Base-by-base conservation (phyloP, 2,329 filamentous ascomycete species). In the Diaporthe sp. region DNA sequence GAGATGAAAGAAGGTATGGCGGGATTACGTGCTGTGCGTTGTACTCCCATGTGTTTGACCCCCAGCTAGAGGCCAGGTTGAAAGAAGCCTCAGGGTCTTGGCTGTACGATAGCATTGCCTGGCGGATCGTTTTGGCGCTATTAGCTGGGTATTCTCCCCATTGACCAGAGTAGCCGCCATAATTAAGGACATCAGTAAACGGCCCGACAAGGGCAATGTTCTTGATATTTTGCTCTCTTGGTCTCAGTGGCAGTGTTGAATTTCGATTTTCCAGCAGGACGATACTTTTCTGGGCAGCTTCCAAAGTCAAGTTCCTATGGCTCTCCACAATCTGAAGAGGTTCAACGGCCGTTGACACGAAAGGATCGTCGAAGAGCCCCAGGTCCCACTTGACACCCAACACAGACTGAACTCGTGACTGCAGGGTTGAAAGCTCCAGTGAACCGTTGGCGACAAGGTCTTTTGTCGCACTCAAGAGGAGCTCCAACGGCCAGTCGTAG, bases 1-100 rank as follows among this genome's bases (percentile, higher is more conserved):
- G 78, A 4, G 73, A 59, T 3, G 81, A 84, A 8, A 86, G 78
- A 7, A 85, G 80, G 75, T 86, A 86, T 1, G 80, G 78, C 1
- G 85, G 85, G 30, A 86, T 83, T 8, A 84, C 83, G 50, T 85
- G 84, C 75, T 86, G 85, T 0, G 80, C 81, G 66, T 86, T 86
- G 70, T 85, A 86, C 32, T 83, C 80, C 85, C 85, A 86, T 1
- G 83, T 83, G 75, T 86, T 85, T 8, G 82, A 77, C 1, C 85
- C 85, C 84, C 85, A 86, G 70, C 83, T 83, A 1, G 84, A 82
- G 4, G 83, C 78, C 1, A 86, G 65, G n/a, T 81, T 78, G 3
- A 83, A 80, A 8, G 73, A n/a, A 1, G 50, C 25, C 8, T 75
- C 72, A 0, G 76, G 73, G 1, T 78, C 75, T 2, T 79, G 75